Evolutionary conservation across 352 stramenopile species (phyloP).

Genomic region (Phytopythium helicoides): DNA sequence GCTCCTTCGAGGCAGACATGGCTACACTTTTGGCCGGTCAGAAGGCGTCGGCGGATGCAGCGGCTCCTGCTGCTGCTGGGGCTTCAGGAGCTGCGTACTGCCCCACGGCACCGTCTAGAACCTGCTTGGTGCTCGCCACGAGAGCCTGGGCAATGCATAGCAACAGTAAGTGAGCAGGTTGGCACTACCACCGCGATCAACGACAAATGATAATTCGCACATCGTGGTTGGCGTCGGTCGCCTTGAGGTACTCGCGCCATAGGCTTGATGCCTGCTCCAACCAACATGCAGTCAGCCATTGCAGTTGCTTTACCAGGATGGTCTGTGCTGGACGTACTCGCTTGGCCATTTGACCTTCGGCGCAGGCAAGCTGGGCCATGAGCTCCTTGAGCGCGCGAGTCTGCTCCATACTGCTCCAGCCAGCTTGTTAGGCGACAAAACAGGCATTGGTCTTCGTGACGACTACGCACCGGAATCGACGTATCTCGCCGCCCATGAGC

Average conservation of each 20-base stretch:
- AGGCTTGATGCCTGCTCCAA: constrained; percentile 26
- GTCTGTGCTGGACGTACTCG: constrained; percentile 17
- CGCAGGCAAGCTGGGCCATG: constrained; percentile 61
- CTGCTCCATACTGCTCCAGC: constrained; percentile 26
- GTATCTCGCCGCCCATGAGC: constrained; percentile 58
- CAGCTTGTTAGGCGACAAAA: background rate
- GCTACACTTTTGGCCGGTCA: too few relatives aligned
- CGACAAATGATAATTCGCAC: constrained; percentile 7
- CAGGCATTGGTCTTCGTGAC: too few relatives aligned
- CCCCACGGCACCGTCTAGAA: background rate
- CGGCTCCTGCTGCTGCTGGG: too few relatives aligned
- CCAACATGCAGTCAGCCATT: background rate
- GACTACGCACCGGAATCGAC: constrained; percentile 42
- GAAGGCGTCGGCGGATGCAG: too few relatives aligned
- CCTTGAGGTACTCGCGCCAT: constrained; percentile 57
- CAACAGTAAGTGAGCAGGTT: background rate
- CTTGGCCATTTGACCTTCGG: constrained; percentile 55
- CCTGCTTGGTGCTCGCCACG: constrained; percentile 1
- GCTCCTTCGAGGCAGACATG: too few relatives aligned
- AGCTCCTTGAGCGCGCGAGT: constrained; percentile 34
- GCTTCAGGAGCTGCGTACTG: background rate
- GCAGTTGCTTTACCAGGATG: background rate
- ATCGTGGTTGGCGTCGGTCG: constrained; percentile 27
- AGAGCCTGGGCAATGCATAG: background rate
- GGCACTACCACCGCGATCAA: background rate